A percentile compares a stretch with the other conserved stretches of the same genome.
phyloP scores from a whole-genome alignment of 176 grass and related monocot genomes.

The Oryza australiensis region DNA sequence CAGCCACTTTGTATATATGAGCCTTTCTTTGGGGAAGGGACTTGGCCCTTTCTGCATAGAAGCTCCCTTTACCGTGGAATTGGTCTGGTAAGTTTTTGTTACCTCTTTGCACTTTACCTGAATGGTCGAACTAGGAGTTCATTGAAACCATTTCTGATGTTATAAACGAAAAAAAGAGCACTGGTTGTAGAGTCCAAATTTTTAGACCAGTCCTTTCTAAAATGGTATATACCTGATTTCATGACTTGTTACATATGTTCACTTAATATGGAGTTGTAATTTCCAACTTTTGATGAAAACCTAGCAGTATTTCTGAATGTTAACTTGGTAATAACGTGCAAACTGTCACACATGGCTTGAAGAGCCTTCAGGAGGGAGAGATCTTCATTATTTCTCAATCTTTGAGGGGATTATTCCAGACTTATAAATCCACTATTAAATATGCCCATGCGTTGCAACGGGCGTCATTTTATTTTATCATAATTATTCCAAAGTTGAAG shows the following conservation, averaged over 20 bases:
- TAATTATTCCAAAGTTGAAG: too few relatives aligned
- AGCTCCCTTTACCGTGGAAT: slow-evolving; percentile 92
- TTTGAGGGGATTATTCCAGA: background rate
- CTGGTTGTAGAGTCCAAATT: background rate
- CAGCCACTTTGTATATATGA: slow-evolving; percentile 98
- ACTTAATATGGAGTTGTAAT: background rate
- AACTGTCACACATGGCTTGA: background rate
- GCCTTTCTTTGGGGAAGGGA: slow-evolving; percentile 93
- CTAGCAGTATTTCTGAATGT: background rate
- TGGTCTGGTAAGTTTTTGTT: slow-evolving; percentile 74
- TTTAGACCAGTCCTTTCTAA: background rate
- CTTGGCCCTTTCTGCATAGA: slow-evolving; percentile 92
- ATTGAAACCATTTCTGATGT: slow-evolving; percentile 22
- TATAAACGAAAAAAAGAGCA: slow-evolving; percentile 11
- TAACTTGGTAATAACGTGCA: background rate
- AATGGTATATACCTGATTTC: background rate
- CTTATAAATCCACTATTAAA: slow-evolving; percentile 10
- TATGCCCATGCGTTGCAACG: too few relatives aligned
- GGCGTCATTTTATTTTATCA: too few relatives aligned
- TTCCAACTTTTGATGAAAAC: background rate
- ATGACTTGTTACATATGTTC: slow-evolving; percentile 14
- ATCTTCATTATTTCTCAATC: slow-evolving; percentile 18
- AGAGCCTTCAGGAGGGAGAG: background rate
- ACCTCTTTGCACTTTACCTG: slow-evolving; percentile 4
- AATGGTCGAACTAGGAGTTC: background rate